Conservation (phyloP, 2,329 filamentous ascomycete species). For the Talaromyces sp. region DNA sequence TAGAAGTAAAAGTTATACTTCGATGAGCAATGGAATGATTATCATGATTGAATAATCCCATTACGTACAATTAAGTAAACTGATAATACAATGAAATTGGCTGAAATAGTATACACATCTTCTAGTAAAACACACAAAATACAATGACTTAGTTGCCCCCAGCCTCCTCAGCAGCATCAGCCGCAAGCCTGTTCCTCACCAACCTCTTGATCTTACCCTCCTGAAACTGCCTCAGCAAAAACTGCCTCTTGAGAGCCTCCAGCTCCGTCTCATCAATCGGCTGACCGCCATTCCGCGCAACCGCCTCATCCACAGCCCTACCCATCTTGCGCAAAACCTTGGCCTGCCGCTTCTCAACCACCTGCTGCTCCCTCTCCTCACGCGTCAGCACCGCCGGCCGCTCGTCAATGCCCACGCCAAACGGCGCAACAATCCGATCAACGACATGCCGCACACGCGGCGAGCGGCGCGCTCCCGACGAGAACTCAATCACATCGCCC, state of each 20-base stretch:
- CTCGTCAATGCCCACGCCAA: slow-evolving; percentile 29
- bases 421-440: slow-evolving; percentile 38
- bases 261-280: slow-evolving; percentile 18
- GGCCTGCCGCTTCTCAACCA: slow-evolving; percentile 24
- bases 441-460: slow-evolving; percentile 37
- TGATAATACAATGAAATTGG: not conserved
- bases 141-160: not conserved
- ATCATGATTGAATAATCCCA: not conserved
- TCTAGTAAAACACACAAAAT: not conserved
- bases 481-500: slow-evolving; percentile 42
- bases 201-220: slow-evolving; percentile 25
- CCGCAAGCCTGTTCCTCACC: slow-evolving; percentile 22
- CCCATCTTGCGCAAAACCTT: slow-evolving; percentile 29
- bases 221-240: slow-evolving; percentile 17
- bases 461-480: slow-evolving; percentile 34
- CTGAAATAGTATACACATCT: not conserved
- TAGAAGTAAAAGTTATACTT: not conserved
- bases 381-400: slow-evolving; percentile 31
- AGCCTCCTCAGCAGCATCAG: not conserved
- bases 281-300: slow-evolving; percentile 3
- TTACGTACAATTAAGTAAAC: not conserved
- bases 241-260: slow-evolving; percentile 13
- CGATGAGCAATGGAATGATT: not conserved
- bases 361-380: slow-evolving; percentile 29
- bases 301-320: slow-evolving; percentile 16